Conservation (phyloP, 305 asterid genomes). For the Fraxinus albicans region DNA sequence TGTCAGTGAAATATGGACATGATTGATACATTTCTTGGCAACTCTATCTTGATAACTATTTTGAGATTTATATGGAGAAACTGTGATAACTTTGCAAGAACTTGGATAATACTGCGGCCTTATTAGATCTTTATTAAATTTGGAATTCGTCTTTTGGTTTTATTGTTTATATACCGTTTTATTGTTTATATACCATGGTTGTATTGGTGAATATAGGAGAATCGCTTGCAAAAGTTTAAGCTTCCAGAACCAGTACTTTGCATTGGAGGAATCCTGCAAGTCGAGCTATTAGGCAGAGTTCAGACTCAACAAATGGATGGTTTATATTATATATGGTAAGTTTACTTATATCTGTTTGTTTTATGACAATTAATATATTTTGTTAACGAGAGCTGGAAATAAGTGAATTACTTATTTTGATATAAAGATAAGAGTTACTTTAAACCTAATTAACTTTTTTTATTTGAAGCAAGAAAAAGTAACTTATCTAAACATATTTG, state of each 20-base stretch:
- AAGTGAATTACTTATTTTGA: neutral
- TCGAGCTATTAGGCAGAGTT: slow-evolving; percentile 81
- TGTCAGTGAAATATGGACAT: neutral
- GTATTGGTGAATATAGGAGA: slow-evolving; percentile 48
- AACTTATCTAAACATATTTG: neutral
- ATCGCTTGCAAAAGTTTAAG: slow-evolving; percentile 67
- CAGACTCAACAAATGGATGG: slow-evolving; percentile 81
- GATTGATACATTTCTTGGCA: neutral
- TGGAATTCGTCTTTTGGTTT: neutral
- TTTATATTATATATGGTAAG: slow-evolving; percentile 76
- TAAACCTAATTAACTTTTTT: neutral
- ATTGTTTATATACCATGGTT: neutral
- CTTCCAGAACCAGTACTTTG: slow-evolving; percentile 76
- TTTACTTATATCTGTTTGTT: neutral
- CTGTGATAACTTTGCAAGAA: neutral
- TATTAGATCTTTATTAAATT: neutral
- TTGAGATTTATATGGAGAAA: slow-evolving; percentile 1
- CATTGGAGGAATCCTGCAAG: slow-evolving; percentile 71
- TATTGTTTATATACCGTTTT: neutral
- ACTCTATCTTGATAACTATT: neutral
- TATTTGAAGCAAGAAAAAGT: neutral
- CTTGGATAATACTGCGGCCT: neutral
- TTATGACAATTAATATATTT: neutral
- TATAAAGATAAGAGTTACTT: neutral
- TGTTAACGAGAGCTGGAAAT: neutral